Percentiles rank a stretch among this genome's conserved stretches.
Conservation (phyloP, 2,329 filamentous ascomycete genomes). For the Thermoascus crustaceus region DNA sequence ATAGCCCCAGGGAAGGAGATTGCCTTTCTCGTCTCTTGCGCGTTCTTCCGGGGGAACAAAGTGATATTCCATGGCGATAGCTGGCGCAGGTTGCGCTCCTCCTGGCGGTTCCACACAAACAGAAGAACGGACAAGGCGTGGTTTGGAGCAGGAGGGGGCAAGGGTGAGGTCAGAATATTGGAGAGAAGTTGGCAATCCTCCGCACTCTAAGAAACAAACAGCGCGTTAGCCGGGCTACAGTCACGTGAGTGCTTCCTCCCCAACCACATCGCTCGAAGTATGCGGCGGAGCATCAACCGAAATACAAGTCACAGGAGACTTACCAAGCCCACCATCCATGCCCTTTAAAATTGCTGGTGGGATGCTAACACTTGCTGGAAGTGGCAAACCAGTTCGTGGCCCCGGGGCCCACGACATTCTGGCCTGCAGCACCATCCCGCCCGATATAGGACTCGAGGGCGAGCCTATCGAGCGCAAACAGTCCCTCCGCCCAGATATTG, state of each 20-base stretch:
- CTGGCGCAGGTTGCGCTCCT: not conserved
- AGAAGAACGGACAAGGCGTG: not conserved
- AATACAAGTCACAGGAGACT: too few relatives aligned
- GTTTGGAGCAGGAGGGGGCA: not conserved
- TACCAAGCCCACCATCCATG: too few relatives aligned
- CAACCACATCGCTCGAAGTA: slow-evolving; percentile 1
- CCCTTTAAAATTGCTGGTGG: too few relatives aligned
- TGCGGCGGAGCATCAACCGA: slow-evolving; percentile 2
- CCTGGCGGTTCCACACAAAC: too few relatives aligned
- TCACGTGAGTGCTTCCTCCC: slow-evolving; percentile 12
- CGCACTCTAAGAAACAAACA: not conserved
- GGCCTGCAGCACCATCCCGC: slow-evolving; percentile 6
- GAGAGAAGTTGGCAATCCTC: not conserved
- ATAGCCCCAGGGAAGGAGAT: slow-evolving; percentile 55
- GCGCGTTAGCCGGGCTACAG: slow-evolving; percentile 10
- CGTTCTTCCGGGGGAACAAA: slow-evolving; percentile 56
- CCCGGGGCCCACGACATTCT: not conserved
- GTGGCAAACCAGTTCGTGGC: too few relatives aligned
- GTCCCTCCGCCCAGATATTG: slow-evolving; percentile 5
- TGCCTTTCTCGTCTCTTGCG: slow-evolving; percentile 51
- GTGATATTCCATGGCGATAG: slow-evolving; percentile 53
- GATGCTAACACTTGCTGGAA: too few relatives aligned
- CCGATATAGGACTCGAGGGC: slow-evolving; percentile 6
- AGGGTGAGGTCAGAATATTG: not conserved
- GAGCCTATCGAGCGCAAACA: not conserved